These are phyloP conservation scores for Sporothrix brunneoviolacea DNA, from an alignment of 2,329 filamentous ascomycete species.

Conservation along the genomic window DNA sequence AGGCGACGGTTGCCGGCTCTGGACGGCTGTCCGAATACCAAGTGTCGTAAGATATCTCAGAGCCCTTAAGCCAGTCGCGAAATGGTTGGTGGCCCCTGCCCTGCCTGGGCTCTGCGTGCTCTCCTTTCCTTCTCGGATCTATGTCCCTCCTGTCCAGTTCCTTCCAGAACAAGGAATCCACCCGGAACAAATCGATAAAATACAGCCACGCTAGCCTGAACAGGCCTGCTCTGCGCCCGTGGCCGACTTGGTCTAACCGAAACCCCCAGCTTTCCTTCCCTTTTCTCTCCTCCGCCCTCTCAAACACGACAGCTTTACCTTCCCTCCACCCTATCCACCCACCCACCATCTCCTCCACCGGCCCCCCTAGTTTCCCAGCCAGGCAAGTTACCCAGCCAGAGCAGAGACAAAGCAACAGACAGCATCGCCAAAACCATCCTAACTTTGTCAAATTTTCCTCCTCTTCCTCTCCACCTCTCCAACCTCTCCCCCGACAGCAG, in stretches of 20 bases:
- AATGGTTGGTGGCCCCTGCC: no score
- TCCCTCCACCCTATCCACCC: constrained; percentile 8
- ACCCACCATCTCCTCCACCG: constrained; percentile 5
- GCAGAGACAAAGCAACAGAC: constrained; percentile 7
- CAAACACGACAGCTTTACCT: constrained; percentile 17
- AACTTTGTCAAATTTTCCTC: constrained; percentile 6
- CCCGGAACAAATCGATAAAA: constrained; percentile 11
- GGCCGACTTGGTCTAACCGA: constrained; percentile 11
- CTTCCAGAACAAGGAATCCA: not conserved
- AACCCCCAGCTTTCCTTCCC: constrained; percentile 7
- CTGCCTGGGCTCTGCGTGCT: not conserved
- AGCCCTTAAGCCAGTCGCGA: no score
- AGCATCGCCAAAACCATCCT: constrained; percentile 15
- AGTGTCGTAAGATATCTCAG: no score
- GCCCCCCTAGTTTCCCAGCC: constrained; percentile 11
- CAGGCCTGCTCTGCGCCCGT: not conserved
- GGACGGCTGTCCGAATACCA: no score
- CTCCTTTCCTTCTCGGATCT: constrained; percentile 7
- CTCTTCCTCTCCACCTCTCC: not conserved
- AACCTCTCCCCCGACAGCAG: not conserved
- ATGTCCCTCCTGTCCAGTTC: constrained; percentile 1
- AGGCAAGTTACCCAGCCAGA: constrained; percentile 5
- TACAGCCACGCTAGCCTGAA: constrained; percentile 1
- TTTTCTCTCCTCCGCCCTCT: constrained; percentile 7
- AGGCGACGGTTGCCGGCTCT: no score